A percentile compares a stretch with the other conserved stretches of the same genome.
These are phyloP conservation scores for Gossypium arboreum DNA, from an alignment of 345 rosid species.

Conservation along the genomic window DNA sequence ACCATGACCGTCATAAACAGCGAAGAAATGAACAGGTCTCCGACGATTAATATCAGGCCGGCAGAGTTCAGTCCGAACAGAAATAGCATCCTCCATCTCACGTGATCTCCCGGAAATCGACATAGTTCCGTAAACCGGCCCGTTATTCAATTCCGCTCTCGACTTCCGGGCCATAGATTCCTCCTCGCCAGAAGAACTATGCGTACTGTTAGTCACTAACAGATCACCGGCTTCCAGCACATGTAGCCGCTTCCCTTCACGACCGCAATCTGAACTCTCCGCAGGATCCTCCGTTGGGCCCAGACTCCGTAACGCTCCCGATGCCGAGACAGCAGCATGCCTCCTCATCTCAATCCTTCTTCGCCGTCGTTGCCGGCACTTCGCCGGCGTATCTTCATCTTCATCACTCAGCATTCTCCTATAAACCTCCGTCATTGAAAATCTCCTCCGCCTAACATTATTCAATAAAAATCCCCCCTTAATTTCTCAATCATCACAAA, in stretches of 20 bases:
- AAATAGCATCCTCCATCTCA: constrained; percentile 56
- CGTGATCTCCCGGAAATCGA: constrained; percentile 49
- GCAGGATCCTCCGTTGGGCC: neutral
- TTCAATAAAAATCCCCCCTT: neutral
- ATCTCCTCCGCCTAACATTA: neutral
- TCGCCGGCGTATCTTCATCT: constrained; percentile 37
- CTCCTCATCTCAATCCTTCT: constrained; percentile 58
- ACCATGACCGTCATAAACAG: constrained; percentile 83
- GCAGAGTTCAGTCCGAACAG: constrained; percentile 33
- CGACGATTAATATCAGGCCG: constrained; percentile 31
- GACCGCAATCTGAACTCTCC: constrained; percentile 12
- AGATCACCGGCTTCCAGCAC: constrained; percentile 10
- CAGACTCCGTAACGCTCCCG: constrained; percentile 23
- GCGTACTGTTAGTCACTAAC: neutral
- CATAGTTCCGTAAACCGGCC: constrained; percentile 40
- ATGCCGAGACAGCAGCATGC: constrained; percentile 22
- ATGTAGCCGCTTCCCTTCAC: constrained; percentile 25
- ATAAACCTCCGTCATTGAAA: constrained; percentile 18
- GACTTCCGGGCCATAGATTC: neutral
- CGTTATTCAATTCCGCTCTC: neutral
- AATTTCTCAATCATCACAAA: neutral
- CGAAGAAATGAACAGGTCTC: constrained; percentile 70
- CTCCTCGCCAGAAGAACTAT: neutral
- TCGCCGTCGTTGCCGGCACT: constrained; percentile 55
- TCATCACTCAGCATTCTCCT: constrained; percentile 28